A percentile compares a stretch with the other conserved stretches of the same genome.
phyloP scores from a whole-genome alignment of 768 basidiomycete genomes.

The Filobasidium floriforme region DNA sequence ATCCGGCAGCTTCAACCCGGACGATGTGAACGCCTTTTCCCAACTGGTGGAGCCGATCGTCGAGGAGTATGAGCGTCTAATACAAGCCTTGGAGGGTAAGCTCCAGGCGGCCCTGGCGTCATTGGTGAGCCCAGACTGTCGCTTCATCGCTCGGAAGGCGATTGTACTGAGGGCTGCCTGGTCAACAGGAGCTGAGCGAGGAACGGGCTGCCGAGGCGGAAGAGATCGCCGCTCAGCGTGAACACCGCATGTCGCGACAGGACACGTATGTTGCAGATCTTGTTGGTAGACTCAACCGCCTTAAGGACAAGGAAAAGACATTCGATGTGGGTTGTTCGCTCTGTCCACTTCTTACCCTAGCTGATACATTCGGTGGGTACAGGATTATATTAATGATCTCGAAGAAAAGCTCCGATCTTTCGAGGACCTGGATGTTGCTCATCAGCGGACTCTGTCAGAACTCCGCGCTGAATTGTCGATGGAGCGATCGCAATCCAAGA shows the following conservation, averaged over 20 bases:
- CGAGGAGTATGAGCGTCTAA: conserved; percentile 97
- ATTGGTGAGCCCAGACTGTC: conserved; percentile 45
- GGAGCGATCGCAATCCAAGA: conserved; percentile 66
- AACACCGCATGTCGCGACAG: conserved; percentile 50
- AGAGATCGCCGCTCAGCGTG: conserved; percentile 59
- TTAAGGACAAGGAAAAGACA: conserved; percentile 73
- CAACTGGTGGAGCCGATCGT: conserved; percentile 82
- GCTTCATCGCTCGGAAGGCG: not conserved
- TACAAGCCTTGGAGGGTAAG: conserved; percentile 87
- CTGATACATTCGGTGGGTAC: conserved; percentile 25
- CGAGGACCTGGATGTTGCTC: conserved; percentile 68
- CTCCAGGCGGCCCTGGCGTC: conserved; percentile 78
- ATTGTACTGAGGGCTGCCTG: not conserved
- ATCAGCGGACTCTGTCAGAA: conserved; percentile 71
- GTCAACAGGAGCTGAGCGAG: conserved; percentile 1
- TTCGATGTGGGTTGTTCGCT: conserved; percentile 13
- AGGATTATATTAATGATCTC: conserved; percentile 89
- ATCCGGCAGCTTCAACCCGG: not conserved
- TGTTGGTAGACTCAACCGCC: conserved; percentile 65
- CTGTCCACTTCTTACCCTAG: conserved; percentile 8
- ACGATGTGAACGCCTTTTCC: conserved; percentile 42
- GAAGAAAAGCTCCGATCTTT: conserved; percentile 83
- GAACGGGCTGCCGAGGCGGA: conserved; percentile 48
- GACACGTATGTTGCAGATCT: conserved; percentile 85
- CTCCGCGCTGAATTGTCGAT: conserved; percentile 72